Evolutionary conservation across 1,139 yeast species (phyloP), one percentile per base, ranked within the genome.

Genomic region (Eremothecium gossypii): DNA sequence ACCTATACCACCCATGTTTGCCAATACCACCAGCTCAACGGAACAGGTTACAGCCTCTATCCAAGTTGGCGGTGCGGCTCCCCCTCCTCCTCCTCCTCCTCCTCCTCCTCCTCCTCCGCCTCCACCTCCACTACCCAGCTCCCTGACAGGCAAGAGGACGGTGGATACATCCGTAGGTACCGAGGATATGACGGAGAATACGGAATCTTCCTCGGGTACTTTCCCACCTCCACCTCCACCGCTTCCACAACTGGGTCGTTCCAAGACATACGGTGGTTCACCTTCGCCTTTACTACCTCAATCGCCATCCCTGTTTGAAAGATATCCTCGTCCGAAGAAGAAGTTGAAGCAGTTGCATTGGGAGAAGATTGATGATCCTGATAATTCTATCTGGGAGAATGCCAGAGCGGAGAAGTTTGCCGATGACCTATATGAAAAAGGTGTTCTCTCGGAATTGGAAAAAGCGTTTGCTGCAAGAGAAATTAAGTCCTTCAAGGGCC

Each of bases 271-370:
- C 8, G 39, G 28, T 11, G 27, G 36, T 26, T 46, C 37, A 39
- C 55, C 64, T 7, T 58, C 70, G 13, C 68, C 71, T 14, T 34
- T 62, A 20, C 49, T 64, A 10, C 64, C 65, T 2, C 64, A 62
- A 40, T 63, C 67, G 0, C 66, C 70, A 3, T 60, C 68, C 12
- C 69, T 77, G 40, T 76, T 76, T 52, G 84, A 77, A 41, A 68
- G 68, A 41, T 73, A 74, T 51, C 89, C 89, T 38, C 71, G 89
- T 53, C 89, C 94, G 20, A 80, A 80, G 67, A 77, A 74, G 65
- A 82, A 79, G 69, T 68, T 83, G 63, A 83, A 83, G 58, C 94
- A 83, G 60, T 67, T 83, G 50, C 94, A 83, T 55, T 83, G 93
- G 93, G 93, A 83, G 51, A 83, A 82, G 54, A 68, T 83, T 44